A percentile compares a stretch with the other conserved stretches of the same genome.
phyloP scores from a whole-genome alignment of 345 rosid genomes.

The Draba incana region DNA sequence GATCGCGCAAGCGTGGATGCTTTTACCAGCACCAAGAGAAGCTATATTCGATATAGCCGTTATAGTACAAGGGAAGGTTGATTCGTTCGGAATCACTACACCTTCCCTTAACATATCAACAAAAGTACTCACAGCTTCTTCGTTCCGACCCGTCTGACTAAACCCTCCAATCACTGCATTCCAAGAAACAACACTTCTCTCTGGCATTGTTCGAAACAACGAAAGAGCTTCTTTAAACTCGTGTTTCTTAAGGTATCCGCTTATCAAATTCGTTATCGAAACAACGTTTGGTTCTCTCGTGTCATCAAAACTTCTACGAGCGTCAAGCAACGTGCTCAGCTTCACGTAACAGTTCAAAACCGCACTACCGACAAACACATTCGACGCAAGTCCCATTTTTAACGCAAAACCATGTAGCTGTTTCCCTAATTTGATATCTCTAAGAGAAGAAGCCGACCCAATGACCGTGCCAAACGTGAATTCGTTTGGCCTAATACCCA shows the following conservation, averaged over 20 bases:
- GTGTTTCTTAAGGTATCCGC: conserved; percentile 59
- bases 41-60: conserved; percentile 70
- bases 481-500: conserved; percentile 66
- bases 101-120: conserved; percentile 70
- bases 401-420: conserved; percentile 66
- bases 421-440: conserved; percentile 53
- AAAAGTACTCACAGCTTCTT: conserved; percentile 75
- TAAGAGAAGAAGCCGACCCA: conserved; percentile 49
- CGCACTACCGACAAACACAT: conserved; percentile 75
- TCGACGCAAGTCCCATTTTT: conserved; percentile 63
- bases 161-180: conserved; percentile 77
- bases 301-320: conserved; percentile 60
- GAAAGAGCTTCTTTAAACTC: conserved; percentile 51
- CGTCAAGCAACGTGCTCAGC: conserved; percentile 56
- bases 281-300: conserved; percentile 67
- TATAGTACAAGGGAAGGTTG: conserved; percentile 61
- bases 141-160: conserved; percentile 75
- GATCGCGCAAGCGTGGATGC: conserved; percentile 68
- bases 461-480: conserved; percentile 74
- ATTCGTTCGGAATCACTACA: conserved; percentile 51
- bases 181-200: conserved; percentile 78
- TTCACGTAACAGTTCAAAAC: conserved; percentile 64
- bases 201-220: conserved; percentile 61
- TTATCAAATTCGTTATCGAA: conserved; percentile 62
- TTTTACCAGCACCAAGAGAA: conserved; percentile 66